phyloP scores from a whole-genome alignment of 2,329 filamentous ascomycete genomes.

The Didymella glomerata region DNA sequence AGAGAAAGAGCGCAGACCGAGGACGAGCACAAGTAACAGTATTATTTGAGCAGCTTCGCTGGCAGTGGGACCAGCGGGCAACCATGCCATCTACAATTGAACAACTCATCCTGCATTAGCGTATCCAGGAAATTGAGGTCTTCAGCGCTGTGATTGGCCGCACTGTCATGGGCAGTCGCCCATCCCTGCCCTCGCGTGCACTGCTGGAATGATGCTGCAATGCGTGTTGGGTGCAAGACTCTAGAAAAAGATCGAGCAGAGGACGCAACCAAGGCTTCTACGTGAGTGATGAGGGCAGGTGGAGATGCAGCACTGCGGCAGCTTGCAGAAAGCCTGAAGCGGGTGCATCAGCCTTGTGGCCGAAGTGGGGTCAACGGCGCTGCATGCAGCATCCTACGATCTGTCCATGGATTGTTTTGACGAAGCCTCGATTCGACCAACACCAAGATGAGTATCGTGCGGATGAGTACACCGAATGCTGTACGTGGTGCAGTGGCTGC shows the following conservation, averaged over 20 bases:
- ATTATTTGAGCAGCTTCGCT: constrained; percentile 41
- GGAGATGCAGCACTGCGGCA: constrained; percentile 1
- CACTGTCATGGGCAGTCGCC: constrained; percentile 6
- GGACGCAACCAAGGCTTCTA: background rate
- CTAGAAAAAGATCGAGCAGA: background rate
- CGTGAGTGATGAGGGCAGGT: background rate
- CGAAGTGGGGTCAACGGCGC: constrained; percentile 16
- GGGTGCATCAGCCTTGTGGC: constrained; percentile 22
- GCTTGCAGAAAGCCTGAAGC: constrained; percentile 5
- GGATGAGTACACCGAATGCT: background rate
- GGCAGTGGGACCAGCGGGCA: constrained; percentile 36
- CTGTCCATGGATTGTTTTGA: constrained; percentile 1
- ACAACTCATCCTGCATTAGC: constrained; percentile 53
- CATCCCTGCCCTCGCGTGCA: constrained; percentile 22
- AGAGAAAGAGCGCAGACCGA: constrained; percentile 19
- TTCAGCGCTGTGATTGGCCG: constrained; percentile 34
- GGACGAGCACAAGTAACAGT: constrained; percentile 23
- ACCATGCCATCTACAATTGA: constrained; percentile 44
- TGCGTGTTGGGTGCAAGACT: background rate
- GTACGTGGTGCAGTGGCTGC: background rate
- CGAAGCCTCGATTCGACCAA: background rate
- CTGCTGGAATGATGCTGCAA: constrained; percentile 17
- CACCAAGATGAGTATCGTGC: background rate
- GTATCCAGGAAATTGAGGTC: constrained; percentile 38
- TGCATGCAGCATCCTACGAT: constrained; percentile 10